phyloP scores from a whole-genome alignment of 2,329 filamentous ascomycete species.

The Xylariaceae sp. region DNA sequence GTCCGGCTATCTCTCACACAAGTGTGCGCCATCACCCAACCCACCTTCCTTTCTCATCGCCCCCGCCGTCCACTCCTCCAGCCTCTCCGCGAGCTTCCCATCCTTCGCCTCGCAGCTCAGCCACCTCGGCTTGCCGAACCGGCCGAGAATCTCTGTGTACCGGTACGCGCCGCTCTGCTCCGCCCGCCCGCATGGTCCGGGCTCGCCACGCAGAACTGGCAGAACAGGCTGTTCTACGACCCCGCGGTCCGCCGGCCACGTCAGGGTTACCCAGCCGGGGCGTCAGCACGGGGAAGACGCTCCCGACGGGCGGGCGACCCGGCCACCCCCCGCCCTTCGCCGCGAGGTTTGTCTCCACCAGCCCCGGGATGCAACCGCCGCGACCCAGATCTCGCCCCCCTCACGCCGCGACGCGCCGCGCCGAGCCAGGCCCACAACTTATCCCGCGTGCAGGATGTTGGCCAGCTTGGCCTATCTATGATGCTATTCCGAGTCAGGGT shows the following conservation, averaged over 20 bases:
- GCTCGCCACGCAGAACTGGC: slow-evolving; percentile 29
- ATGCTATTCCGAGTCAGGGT: slow-evolving; percentile 11
- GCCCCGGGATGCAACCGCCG: slow-evolving; percentile 33
- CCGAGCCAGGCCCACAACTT: slow-evolving; percentile 25
- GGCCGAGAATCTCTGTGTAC: slow-evolving; percentile 25
- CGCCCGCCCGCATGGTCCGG: slow-evolving; percentile 27
- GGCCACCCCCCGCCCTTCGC: slow-evolving; percentile 7
- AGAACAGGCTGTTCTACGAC: slow-evolving; percentile 29
- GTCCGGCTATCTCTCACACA: too few species aligned
- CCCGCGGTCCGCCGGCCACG: slow-evolving; percentile 24
- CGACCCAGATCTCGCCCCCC: slow-evolving; percentile 31
- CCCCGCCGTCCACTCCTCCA: slow-evolving; percentile 27
- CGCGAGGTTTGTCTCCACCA: slow-evolving; percentile 26
- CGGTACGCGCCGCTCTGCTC: slow-evolving; percentile 28
- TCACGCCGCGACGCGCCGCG: slow-evolving; percentile 13
- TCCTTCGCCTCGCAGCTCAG: slow-evolving; percentile 27
- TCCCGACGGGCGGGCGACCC: background rate
- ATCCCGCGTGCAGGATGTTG: slow-evolving; percentile 34
- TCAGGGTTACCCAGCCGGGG: slow-evolving; percentile 15
- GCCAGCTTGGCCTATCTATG: slow-evolving; percentile 32
- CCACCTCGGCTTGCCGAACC: slow-evolving; percentile 25
- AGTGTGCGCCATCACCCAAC: too few species aligned
- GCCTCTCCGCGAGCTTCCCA: slow-evolving; percentile 23
- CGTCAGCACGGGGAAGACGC: slow-evolving; percentile 5
- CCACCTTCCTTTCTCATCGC: slow-evolving; percentile 25